phyloP scores from a whole-genome alignment of 176 grass and related monocot species.

The Saccharum spontaneum region DNA sequence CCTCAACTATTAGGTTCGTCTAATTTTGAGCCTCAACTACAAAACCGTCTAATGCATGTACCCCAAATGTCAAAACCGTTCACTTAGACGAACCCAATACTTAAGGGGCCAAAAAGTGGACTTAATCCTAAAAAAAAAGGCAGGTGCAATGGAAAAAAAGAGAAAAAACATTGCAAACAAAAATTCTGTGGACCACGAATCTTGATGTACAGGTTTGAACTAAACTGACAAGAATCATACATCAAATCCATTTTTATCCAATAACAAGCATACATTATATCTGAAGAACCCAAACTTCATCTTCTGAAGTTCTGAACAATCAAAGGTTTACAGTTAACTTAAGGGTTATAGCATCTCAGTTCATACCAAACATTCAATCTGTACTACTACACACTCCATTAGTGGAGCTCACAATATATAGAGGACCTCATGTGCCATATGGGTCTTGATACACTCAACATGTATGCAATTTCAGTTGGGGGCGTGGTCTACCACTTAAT shows the following conservation, averaged over 20 bases:
- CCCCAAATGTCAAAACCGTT: too few relatives aligned
- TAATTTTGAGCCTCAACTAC: too few relatives aligned
- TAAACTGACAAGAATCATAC: slow-evolving; percentile 1
- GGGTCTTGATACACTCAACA: neutral
- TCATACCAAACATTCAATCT: neutral
- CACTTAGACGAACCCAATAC: too few relatives aligned
- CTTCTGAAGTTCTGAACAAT: neutral
- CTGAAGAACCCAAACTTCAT: neutral
- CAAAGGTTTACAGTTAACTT: neutral
- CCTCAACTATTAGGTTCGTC: too few relatives aligned
- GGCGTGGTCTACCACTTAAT: neutral
- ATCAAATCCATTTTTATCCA: neutral
- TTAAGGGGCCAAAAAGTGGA: too few relatives aligned
- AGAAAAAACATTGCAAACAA: neutral
- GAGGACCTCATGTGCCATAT: neutral
- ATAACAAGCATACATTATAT: neutral
- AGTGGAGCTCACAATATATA: neutral
- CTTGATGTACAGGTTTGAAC: neutral
- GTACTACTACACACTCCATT: neutral
- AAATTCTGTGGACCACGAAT: neutral
- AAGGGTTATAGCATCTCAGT: neutral
- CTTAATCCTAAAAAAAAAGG: neutral
- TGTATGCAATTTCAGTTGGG: neutral
- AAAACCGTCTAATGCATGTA: too few relatives aligned
- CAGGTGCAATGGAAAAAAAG: neutral